These are phyloP conservation scores for Apiospora saccharicola DNA, from an alignment of 2,329 filamentous ascomycete species.

Conservation along the genomic window DNA sequence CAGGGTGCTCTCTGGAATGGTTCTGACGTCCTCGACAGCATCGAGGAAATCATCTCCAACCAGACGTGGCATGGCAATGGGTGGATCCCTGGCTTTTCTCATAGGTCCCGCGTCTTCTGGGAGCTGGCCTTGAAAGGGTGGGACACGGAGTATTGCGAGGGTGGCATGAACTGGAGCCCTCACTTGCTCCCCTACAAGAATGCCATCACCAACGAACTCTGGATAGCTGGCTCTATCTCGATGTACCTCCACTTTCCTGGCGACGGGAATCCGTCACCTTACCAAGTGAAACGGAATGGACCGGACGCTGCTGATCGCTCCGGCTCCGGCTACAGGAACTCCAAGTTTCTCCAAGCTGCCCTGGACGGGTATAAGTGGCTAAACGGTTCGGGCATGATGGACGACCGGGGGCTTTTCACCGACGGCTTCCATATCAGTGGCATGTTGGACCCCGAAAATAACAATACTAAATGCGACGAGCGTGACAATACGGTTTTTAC, in stretches of 20 bases:
- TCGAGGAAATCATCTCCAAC: slow-evolving; percentile 46
- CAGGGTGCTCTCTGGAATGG: slow-evolving; percentile 26
- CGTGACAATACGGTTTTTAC: slow-evolving; percentile 92
- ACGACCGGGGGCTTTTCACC: slow-evolving; percentile 75
- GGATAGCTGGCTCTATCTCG: slow-evolving; percentile 80
- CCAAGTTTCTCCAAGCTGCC: slow-evolving; percentile 75
- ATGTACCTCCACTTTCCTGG: slow-evolving; percentile 94
- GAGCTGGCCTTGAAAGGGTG: slow-evolving; percentile 80
- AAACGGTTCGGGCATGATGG: slow-evolving; percentile 79
- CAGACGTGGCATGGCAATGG: slow-evolving; percentile 77
- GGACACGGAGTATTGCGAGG: slow-evolving; percentile 81
- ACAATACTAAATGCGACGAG: slow-evolving; percentile 77
- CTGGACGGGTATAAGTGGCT: slow-evolving; percentile 85
- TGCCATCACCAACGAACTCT: slow-evolving; percentile 93
- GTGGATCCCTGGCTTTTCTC: slow-evolving; percentile 80
- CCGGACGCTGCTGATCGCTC: slow-evolving; percentile 20
- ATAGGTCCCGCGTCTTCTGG: slow-evolving; percentile 86
- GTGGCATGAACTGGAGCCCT: slow-evolving; percentile 93
- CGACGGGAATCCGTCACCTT: slow-evolving; percentile 77
- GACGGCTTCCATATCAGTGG: slow-evolving; percentile 89
- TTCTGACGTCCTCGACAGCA: slow-evolving; percentile 34
- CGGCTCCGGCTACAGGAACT: slow-evolving; percentile 57
- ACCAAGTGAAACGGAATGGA: slow-evolving; percentile 41
- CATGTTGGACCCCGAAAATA: slow-evolving; percentile 63
- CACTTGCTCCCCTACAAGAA: slow-evolving; percentile 88